Evolutionary conservation across 495 filamentous ascomycete species (phyloP).

Genomic region (Talaromyces thailandensis): DNA sequence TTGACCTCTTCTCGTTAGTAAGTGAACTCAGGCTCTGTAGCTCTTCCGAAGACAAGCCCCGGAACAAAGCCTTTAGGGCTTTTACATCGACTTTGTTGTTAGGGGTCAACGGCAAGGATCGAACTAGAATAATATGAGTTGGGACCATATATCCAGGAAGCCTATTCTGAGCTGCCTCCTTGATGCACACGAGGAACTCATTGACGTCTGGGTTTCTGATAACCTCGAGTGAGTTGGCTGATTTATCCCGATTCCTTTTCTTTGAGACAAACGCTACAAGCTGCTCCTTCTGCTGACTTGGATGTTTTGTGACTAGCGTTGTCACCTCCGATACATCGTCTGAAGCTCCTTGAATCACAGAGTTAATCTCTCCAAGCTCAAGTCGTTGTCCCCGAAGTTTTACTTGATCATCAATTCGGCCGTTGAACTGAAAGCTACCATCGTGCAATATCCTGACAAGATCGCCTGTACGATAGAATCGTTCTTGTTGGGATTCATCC

Average conservation of each 20-base stretch:
- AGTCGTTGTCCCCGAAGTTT: constrained; percentile 24
- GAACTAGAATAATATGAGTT: constrained; percentile 58
- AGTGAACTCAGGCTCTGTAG: constrained; percentile 45
- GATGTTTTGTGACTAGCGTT: constrained; percentile 56
- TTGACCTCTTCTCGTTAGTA: constrained; percentile 19
- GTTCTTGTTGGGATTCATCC: constrained; percentile 2
- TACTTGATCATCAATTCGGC: constrained; percentile 22
- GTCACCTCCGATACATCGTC: constrained; percentile 44
- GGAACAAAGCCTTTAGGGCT: constrained; percentile 48
- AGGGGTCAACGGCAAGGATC: constrained; percentile 53
- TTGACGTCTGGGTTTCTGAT: constrained; percentile 7
- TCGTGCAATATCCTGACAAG: constrained; percentile 28
- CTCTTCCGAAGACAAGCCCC: constrained; percentile 39
- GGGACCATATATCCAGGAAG: constrained; percentile 74
- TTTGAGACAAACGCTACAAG: constrained; percentile 60
- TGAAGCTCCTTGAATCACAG: constrained; percentile 9
- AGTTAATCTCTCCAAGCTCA: constrained; percentile 25
- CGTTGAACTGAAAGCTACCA: constrained; percentile 30
- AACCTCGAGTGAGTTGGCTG: constrained; percentile 4
- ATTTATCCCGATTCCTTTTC: constrained; percentile 12
- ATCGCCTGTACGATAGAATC: constrained; percentile 42
- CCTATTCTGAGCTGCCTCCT: constrained; percentile 44
- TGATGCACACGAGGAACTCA: constrained; percentile 20
- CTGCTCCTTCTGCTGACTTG: constrained; percentile 54
- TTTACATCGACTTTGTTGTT: constrained; percentile 74